These are phyloP conservation scores for Termitomyces sp. DNA, from an alignment of 768 basidiomycete species.

Conservation along the genomic window DNA sequence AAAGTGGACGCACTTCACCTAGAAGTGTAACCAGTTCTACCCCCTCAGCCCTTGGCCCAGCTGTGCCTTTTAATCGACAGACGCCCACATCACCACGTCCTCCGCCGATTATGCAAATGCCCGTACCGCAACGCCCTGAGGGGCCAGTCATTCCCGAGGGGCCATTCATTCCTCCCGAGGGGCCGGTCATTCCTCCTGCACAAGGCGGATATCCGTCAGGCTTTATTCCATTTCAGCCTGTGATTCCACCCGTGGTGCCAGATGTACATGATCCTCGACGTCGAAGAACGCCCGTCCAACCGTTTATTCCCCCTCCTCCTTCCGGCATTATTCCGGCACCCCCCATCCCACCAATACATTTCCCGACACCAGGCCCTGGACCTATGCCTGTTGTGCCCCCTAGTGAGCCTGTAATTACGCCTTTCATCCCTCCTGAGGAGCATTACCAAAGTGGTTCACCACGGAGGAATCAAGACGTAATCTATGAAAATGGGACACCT, in stretches of 20 bases:
- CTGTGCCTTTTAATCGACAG: neutral
- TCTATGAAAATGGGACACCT: neutral
- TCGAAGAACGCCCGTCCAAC: conserved; percentile 1
- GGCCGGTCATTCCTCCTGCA: conserved; percentile 8
- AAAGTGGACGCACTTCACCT: conserved; percentile 10
- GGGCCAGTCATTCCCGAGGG: conserved; percentile 9
- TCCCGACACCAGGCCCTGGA: conserved; percentile 5
- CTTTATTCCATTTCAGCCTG: conserved; percentile 18
- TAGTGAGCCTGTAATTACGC: neutral
- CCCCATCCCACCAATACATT: conserved; percentile 13
- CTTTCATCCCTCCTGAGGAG: conserved; percentile 11
- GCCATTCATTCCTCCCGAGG: conserved; percentile 9
- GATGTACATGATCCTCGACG: neutral
- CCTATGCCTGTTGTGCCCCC: conserved; percentile 13
- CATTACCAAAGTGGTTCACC: neutral
- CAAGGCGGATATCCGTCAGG: conserved; percentile 9
- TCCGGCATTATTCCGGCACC: conserved; percentile 9
- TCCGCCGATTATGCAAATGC: neutral
- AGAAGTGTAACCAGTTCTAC: conserved; percentile 5
- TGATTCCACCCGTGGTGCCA: conserved; percentile 29
- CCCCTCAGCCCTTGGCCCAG: neutral
- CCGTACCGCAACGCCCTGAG: conserved; percentile 8
- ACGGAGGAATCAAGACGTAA: neutral
- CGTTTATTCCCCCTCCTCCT: conserved; percentile 12
- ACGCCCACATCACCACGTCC: conserved; percentile 5